phyloP scores from a whole-genome alignment of 768 basidiomycete species.

The Hysterangium stoloniferum region DNA sequence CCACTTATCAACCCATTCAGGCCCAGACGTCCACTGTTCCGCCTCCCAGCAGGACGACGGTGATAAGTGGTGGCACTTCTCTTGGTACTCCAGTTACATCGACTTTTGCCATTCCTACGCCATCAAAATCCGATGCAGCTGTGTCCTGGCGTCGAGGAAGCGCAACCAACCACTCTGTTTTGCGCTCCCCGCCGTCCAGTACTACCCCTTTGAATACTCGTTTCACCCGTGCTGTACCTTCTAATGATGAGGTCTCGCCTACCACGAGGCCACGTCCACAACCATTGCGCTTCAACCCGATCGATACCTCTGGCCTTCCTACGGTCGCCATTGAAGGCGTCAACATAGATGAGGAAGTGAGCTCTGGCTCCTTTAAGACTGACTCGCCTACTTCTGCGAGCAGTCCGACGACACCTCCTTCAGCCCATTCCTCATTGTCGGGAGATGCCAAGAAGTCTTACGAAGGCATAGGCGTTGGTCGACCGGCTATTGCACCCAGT shows the following conservation, averaged over 20 bases:
- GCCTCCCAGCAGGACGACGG: slow-evolving; percentile 55
- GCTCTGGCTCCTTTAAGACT: slow-evolving; percentile 51
- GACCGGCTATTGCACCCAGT: slow-evolving; percentile 33
- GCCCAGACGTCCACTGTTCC: slow-evolving; percentile 23
- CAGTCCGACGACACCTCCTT: slow-evolving; percentile 67
- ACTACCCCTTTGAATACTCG: slow-evolving; percentile 52
- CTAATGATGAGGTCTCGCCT: slow-evolving; percentile 25
- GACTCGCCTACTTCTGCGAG: slow-evolving; percentile 23
- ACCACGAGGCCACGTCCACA: slow-evolving; percentile 47
- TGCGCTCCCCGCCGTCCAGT: slow-evolving; percentile 39
- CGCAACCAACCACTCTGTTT: slow-evolving; percentile 55
- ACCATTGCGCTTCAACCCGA: slow-evolving; percentile 54
- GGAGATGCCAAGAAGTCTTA: slow-evolving; percentile 87
- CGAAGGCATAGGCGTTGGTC: slow-evolving; percentile 81
- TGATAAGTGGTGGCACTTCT: slow-evolving; percentile 67
- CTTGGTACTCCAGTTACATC: slow-evolving; percentile 48
- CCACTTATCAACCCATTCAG: slow-evolving; percentile 25
- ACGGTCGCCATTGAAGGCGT: slow-evolving; percentile 42
- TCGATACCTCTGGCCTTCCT: slow-evolving; percentile 38
- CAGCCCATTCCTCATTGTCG: slow-evolving; percentile 67
- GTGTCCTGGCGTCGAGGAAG: slow-evolving; percentile 71
- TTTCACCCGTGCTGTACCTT: slow-evolving; percentile 53
- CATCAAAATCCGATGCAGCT: slow-evolving; percentile 78
- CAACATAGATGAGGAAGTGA: slow-evolving; percentile 47
- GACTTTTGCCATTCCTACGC: slow-evolving; percentile 23